Evolutionary conservation across 352 stramenopile genomes (phyloP), one percentile per base, ranked within the genome.

Genomic region (Phytophthora sojae): DNA sequence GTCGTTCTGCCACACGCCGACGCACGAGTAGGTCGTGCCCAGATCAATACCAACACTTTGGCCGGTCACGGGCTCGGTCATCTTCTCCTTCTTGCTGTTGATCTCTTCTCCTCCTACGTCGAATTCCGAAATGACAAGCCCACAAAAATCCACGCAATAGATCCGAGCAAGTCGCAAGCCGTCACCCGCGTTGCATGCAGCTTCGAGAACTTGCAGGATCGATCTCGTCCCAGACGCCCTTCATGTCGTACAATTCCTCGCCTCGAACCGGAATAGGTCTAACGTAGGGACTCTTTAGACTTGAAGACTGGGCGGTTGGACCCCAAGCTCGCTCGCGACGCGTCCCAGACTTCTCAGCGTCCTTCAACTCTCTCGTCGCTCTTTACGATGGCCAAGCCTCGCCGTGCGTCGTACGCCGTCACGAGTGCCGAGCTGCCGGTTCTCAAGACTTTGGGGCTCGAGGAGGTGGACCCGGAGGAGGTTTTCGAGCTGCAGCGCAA

Each of bases 1-100:
- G 82, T 99, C 97, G 73, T 99, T 98, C 79, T 99, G 94, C 95
- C 95, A 99, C 39, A 99, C 95, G 30, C 96, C 97, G 52, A 99
- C 95, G 65, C 97, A 99, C 64, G 93, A 98, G 84, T 99, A 98
- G 26, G 96, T 99, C 61, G 97, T 99, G 68, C 96, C 96, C 51
- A 99, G 85, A 82, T 99, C 97, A 75, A 99, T 99, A 65, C 97
- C 97, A 64, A 99, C 96, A 64, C 81, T 90, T 77, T 97, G 86
- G 73, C 92, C 93, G 39, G 90, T 91, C 2, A 96, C 80, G 4
- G 50, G n/a, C 17, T 68, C 56, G 1, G 73, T 37, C 68, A 75
- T 80, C 37, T 17, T 44, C 37, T 44, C 15, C 7, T 37, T 17
- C 21, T 47, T 52, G 42, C 23, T 50, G 4, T 17, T 25, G 21